Conservation (phyloP, 1,284 basidiomycete genomes). For the Cryptococcus sp. region DNA sequence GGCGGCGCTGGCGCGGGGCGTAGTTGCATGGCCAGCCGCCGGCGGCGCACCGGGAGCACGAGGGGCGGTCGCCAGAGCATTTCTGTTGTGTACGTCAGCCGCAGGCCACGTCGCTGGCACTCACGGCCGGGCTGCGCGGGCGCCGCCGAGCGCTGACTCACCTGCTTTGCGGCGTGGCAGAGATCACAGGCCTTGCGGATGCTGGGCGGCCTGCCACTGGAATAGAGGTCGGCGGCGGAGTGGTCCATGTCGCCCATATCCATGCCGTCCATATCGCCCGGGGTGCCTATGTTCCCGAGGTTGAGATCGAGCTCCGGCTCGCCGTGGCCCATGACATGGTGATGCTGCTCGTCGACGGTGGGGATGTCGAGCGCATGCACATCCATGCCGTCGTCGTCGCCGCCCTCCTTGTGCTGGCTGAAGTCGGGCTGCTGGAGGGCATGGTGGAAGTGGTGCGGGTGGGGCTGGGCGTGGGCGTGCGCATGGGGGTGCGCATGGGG, state of each 20-base stretch:
- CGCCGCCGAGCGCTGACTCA: constrained; percentile 10
- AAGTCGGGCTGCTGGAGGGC: constrained; percentile 44
- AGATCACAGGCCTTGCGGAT: constrained; percentile 48
- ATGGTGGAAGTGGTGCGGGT: constrained; percentile 33
- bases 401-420: constrained; percentile 23
- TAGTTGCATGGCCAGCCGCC: constrained; percentile 48
- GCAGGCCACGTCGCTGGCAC: background rate
- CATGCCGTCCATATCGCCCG: constrained; percentile 15
- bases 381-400: constrained; percentile 11
- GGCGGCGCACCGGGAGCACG: constrained; percentile 44
- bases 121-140: background rate
- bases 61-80: constrained; percentile 48
- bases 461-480: constrained; percentile 9
- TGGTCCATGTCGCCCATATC: constrained; percentile 20
- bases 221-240: constrained; percentile 4
- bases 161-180: constrained; percentile 48
- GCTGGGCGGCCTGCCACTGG: constrained; percentile 38
- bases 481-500: background rate
- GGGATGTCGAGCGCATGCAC: constrained; percentile 30
- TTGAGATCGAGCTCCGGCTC: constrained; percentile 34
- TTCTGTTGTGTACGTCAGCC: constrained; percentile 25
- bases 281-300: constrained; percentile 15
- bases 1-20: constrained; percentile 46
- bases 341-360: constrained; percentile 11
- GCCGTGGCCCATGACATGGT: constrained; percentile 9